Evolutionary conservation across 2,329 filamentous ascomycete genomes (phyloP), one percentile per base, ranked within the genome.

Genomic region (Ceratocystis cacaofunesta): DNA sequence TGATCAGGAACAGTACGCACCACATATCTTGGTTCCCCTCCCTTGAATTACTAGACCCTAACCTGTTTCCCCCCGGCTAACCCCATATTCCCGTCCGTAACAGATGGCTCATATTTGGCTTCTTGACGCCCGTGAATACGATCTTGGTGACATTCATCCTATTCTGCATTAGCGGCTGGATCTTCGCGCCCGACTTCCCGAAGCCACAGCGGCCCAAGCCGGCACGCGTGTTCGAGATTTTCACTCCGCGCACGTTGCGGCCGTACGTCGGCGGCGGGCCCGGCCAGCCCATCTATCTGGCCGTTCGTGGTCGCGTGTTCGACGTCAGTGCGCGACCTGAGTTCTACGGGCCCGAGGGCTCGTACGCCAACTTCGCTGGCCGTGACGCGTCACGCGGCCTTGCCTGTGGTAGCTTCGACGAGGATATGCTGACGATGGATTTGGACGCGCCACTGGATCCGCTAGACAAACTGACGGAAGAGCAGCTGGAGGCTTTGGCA

Each of bases 331-430:
- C 85, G 15, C 92, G 94, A 28, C 84, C 87, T 72, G 92, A 95
- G 78, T 97, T 97, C 76, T 99, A 99, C 77, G 94, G 94, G 3
- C 94, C 94, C 22, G 92, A 91, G 12, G 92, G 92, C 0, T 91
- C 92, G 1, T 99, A 99, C 75, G 86, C 87, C 75, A 97, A 97
- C 78, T 99, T 99, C 73, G 94, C 94, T 0, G 94, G 94, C 0
- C 81, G 92, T 48, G 94, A 99, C 76, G 94, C 94, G 22, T 90
- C 84, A 69, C 82, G 92, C 63, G 94, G 94, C 0, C 78, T 99
- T 68, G 92, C 94, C 0, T 89, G 84, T 75, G 90, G 92, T 67
- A 95, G 90, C 77, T 97, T 99, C 75, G 94, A 96, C 73, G 85
- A 89, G 79, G 88, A 92, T 5, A 95, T 97, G 91, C 78, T 97